Evolutionary conservation across 768 basidiomycete species (phyloP).

Genomic region (Galerina sulciceps): DNA sequence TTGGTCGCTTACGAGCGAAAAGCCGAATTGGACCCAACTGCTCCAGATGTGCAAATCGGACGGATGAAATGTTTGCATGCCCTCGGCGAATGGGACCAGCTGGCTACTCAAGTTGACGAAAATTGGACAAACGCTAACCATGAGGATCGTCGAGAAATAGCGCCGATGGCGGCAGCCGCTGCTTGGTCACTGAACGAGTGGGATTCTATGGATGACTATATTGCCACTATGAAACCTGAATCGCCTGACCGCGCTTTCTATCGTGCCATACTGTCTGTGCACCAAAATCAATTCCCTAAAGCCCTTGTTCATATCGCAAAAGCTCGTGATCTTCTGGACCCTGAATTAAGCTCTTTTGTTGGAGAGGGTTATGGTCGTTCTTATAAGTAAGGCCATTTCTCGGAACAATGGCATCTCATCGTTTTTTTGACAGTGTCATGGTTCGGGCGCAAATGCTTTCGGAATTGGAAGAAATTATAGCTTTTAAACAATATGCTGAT

Average conservation of each 20-base stretch:
- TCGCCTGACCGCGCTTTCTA: slow-evolving; percentile 96
- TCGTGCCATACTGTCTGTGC: slow-evolving; percentile 92
- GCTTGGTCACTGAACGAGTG: slow-evolving; percentile 97
- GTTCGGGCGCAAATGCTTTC: slow-evolving; percentile 98
- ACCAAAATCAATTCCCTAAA: slow-evolving; percentile 94
- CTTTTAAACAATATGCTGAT: slow-evolving; percentile 93
- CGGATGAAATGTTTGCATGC: slow-evolving; percentile 97
- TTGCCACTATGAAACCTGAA: slow-evolving; percentile 89
- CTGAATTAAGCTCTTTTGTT: slow-evolving; percentile 88
- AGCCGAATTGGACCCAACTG: slow-evolving; percentile 72
- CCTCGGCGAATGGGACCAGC: slow-evolving; percentile 95
- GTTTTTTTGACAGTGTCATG: slow-evolving; percentile 69
- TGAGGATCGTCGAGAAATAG: slow-evolving; percentile 89
- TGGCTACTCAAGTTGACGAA: slow-evolving; percentile 84
- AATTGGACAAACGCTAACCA: slow-evolving; percentile 83
- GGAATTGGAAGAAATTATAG: slow-evolving; percentile 96
- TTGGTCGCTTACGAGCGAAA: slow-evolving; percentile 83
- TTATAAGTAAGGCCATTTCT: slow-evolving; percentile 73
- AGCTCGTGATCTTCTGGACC: slow-evolving; percentile 90
- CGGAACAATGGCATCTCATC: too few species aligned
- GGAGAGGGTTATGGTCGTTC: slow-evolving; percentile 97
- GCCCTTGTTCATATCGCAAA: slow-evolving; percentile 89
- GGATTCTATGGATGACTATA: slow-evolving; percentile 98
- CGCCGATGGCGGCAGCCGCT: slow-evolving; percentile 95
- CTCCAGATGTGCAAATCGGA: slow-evolving; percentile 81